Evolutionary conservation across 306 rosid species (phyloP), one percentile per base, ranked within the genome.

Genomic region (Quercus gilva): DNA sequence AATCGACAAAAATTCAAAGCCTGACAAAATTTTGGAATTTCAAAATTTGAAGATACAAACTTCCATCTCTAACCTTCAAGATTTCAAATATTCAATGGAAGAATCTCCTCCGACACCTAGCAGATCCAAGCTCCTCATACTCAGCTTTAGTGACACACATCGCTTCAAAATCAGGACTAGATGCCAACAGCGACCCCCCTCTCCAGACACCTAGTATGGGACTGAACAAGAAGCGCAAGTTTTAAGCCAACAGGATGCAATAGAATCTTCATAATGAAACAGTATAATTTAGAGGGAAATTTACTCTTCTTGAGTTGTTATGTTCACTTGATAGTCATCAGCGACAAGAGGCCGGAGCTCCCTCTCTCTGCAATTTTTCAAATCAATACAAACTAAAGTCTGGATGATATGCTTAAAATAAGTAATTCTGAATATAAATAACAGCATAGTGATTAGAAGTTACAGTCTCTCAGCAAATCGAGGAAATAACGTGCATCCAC

Each of bases 331-430:
- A 87, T 89, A 95, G 79, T 86, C 90, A 83, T 90, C 97, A 59
- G 99, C 96, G 71, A 95, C 94, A 78, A 92, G 86, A 61, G 96
- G 99, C 80, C 99, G 96, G 69, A 95, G 98, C 88, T 95, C 99
- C 83, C 69, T 92, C 88, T 92, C 94, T 64, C 99, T 95, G 55
- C 70, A 85, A 75, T 12, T 56, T 52, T 70, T 49, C 57, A 43
- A 67, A 83, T 68, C 71, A 77, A 35, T 74, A 67, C 11, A 77
- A 61, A 56, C 51, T 55, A 73, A 82, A 61, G 60, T 70, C 67
- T 14, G 55, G 71, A 45, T 31, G 7, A 15, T 51, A 15, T 51
- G 77, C 12, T 43, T 41, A 49, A 64, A 64, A 28, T 15, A 73
- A 73, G 18, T 55, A 72, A 51, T 1, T 76, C 73, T 29, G 25